phyloP scores from a whole-genome alignment of 805 yeast genomes.

The Vanderwaltozyma polyspora region DNA sequence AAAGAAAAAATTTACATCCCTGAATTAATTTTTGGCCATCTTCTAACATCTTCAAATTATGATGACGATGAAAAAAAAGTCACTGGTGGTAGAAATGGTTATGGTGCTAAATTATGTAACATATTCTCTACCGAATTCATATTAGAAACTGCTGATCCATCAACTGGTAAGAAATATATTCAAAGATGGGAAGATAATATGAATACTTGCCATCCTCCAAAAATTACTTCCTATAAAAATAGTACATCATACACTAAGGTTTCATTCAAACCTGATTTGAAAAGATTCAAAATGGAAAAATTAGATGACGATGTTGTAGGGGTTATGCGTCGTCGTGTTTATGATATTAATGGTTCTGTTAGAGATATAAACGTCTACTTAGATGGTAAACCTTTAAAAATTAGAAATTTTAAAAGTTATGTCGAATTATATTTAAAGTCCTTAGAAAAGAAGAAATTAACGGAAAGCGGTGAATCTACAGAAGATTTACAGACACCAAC shows the following conservation, averaged over 20 bases:
- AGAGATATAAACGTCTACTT: conserved; percentile 67
- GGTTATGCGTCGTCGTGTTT: conserved; percentile 85
- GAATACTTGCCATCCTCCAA: conserved; percentile 67
- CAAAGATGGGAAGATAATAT: conserved; percentile 87
- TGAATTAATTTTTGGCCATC: conserved; percentile 89
- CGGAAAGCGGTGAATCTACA: conserved; percentile 30
- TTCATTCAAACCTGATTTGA: conserved; percentile 78
- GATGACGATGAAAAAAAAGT: conserved; percentile 93
- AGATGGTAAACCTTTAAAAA: conserved; percentile 59
- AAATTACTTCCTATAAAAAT: conserved; percentile 40
- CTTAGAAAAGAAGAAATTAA: conserved; percentile 36
- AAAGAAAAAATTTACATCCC: conserved; percentile 92
- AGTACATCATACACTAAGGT: conserved; percentile 75
- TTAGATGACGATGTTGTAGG: conserved; percentile 76
- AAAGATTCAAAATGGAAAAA: conserved; percentile 72
- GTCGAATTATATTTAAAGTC: conserved; percentile 85
- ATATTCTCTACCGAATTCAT: conserved; percentile 82
- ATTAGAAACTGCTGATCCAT: conserved; percentile 79
- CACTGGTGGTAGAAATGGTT: conserved; percentile 97
- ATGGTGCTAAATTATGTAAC: conserved; percentile 94
- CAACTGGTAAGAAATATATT: conserved; percentile 47
- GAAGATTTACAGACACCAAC: conserved; percentile 31
- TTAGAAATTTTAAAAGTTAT: conserved; percentile 72
- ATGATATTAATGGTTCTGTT: conserved; percentile 90
- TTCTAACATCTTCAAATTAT: conserved; percentile 89